These are phyloP conservation scores for Suhomyces kilbournensis DNA, from an alignment of 805 yeast species.

Conservation along the genomic window DNA sequence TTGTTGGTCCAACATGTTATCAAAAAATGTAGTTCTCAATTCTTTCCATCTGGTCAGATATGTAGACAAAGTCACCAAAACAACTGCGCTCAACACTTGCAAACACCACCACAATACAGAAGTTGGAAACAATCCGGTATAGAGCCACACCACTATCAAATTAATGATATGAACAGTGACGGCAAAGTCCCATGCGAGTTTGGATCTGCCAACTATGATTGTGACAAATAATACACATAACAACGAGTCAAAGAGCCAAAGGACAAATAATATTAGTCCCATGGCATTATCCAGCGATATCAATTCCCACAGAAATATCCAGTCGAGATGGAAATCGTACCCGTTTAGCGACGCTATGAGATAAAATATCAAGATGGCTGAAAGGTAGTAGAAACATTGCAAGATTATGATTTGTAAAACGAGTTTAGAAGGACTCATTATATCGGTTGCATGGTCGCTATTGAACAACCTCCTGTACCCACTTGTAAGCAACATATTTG, in stretches of 20 bases:
- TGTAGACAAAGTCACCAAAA: constrained; percentile 79
- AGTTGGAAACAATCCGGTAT: constrained; percentile 64
- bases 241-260: constrained; percentile 84
- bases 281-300: constrained; percentile 72
- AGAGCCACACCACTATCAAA: constrained; percentile 63
- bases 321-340: constrained; percentile 57
- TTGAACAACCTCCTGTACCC: constrained; percentile 28
- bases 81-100: constrained; percentile 62
- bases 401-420: constrained; percentile 71
- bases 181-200: constrained; percentile 95
- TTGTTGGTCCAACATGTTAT: constrained; percentile 64
- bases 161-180: constrained; percentile 86
- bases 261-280: constrained; percentile 67
- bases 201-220: constrained; percentile 85
- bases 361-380: constrained; percentile 66
- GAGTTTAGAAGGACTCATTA: constrained; percentile 32
- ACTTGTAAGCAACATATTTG: constrained; percentile 9
- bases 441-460: constrained; percentile 22
- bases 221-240: constrained; percentile 83
- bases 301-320: constrained; percentile 80
- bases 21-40: constrained; percentile 83
- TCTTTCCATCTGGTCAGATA: constrained; percentile 93
- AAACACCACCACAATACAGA: constrained; percentile 81
- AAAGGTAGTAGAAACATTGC: constrained; percentile 73
- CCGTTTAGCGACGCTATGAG: constrained; percentile 70